phyloP scores from a whole-genome alignment of 176 grass and related monocot genomes.

The Carex scoparia region DNA sequence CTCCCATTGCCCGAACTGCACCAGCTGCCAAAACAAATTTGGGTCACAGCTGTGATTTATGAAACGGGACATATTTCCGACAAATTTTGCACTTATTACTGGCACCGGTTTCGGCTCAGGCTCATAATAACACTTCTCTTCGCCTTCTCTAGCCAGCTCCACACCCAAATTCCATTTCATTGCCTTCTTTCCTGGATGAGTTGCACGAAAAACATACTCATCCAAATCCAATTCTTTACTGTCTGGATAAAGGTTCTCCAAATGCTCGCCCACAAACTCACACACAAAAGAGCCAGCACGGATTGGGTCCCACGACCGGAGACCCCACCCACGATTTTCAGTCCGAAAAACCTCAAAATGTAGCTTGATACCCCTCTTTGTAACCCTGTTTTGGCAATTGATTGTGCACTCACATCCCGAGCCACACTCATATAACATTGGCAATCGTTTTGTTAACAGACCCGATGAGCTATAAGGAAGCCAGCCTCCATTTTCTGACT shows the following conservation, averaged over 20 bases:
- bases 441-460: conserved; percentile 48
- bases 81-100: conserved; percentile 53
- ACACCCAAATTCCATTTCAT: conserved; percentile 61
- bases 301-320: conserved; percentile 75
- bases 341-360: conserved; percentile 83
- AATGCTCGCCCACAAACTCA: conserved; percentile 59
- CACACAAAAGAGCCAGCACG: conserved; percentile 76
- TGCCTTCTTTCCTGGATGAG: conserved; percentile 48
- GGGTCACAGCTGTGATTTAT: conserved; percentile 85
- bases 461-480: conserved; percentile 70
- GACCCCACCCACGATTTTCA: conserved; percentile 57
- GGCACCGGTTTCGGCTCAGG: conserved; percentile 42
- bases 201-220: conserved; percentile 62
- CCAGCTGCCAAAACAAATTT: conserved; percentile 83
- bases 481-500: conserved; percentile 50
- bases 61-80: conserved; percentile 65
- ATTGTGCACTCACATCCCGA: conserved; percentile 46
- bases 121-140: conserved; percentile 23
- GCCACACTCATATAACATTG: conserved; percentile 59
- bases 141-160: conserved; percentile 40
- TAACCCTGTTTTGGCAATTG: conserved; percentile 71
- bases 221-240: conserved; percentile 40
- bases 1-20: conserved; percentile 50
- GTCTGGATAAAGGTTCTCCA: conserved; percentile 32
- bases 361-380: conserved; percentile 43